Percentiles rank a stretch among this genome's conserved stretches.
Evolutionary conservation across 2,329 filamentous ascomycete genomes (phyloP).

Genomic region (Aspergillus novoparasiticus): DNA sequence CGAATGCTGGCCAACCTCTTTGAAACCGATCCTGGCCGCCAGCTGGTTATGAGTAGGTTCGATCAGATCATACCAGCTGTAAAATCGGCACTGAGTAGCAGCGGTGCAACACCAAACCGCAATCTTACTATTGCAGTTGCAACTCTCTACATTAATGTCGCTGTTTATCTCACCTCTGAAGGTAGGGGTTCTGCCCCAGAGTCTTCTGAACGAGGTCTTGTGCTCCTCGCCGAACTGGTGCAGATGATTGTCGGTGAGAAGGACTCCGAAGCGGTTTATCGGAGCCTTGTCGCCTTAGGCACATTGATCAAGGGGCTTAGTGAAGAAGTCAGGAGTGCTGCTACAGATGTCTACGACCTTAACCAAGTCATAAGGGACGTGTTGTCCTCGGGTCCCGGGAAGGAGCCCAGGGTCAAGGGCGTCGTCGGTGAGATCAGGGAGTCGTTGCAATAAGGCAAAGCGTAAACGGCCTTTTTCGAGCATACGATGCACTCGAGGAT

Average conservation of each 20-base stretch:
- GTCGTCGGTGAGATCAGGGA: slow-evolving; percentile 62
- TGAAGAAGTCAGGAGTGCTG: slow-evolving; percentile 60
- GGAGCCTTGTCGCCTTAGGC: slow-evolving; percentile 78
- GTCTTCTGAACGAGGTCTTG: slow-evolving; percentile 52
- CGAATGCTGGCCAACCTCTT: slow-evolving; percentile 85
- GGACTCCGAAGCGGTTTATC: slow-evolving; percentile 82
- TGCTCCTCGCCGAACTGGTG: slow-evolving; percentile 63
- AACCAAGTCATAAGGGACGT: slow-evolving; percentile 50
- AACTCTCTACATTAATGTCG: slow-evolving; percentile 81
- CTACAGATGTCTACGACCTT: slow-evolving; percentile 60
- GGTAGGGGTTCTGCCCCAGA: slow-evolving; percentile 39
- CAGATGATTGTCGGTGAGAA: slow-evolving; percentile 66
- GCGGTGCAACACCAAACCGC: slow-evolving; percentile 61
- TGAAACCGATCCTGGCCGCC: slow-evolving; percentile 69
- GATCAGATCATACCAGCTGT: slow-evolving; percentile 66
- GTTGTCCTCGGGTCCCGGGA: slow-evolving; percentile 52
- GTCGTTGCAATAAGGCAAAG: slow-evolving; percentile 29
- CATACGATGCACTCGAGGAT: slow-evolving; percentile 3
- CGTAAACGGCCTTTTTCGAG: not conserved
- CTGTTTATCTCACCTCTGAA: slow-evolving; percentile 67
- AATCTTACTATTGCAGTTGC: slow-evolving; percentile 82
- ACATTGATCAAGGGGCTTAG: slow-evolving; percentile 67
- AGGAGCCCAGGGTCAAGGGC: slow-evolving; percentile 63
- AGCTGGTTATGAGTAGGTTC: slow-evolving; percentile 61
- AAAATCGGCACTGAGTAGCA: slow-evolving; percentile 60